Conservation (phyloP, 116 monocot species). For the Papilionanthe hybrid region DNA sequence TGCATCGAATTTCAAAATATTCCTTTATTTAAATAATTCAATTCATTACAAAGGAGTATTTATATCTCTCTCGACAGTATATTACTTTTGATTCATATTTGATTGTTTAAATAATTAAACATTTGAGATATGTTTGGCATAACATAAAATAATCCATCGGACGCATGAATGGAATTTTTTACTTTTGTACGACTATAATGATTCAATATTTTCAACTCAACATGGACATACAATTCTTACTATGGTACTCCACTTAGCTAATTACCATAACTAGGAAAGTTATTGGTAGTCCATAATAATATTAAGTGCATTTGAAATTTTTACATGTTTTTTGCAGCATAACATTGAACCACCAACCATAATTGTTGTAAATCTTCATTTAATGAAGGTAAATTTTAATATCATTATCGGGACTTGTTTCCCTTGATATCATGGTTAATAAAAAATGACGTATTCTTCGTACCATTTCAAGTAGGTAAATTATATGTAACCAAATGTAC, state of each 20-base stretch:
- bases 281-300: constrained; percentile 21
- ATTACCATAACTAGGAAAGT: constrained; percentile 17
- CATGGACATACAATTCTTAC: constrained; percentile 6
- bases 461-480: background rate
- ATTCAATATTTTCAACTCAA: too few species aligned
- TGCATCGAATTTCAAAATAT: too few species aligned
- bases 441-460: background rate
- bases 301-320: constrained; percentile 4
- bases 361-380: constrained; percentile 12
- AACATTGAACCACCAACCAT: background rate
- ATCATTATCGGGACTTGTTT: background rate
- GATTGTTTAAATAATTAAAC: too few species aligned
- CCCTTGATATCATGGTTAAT: background rate
- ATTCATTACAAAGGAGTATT: too few species aligned
- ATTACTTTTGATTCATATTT: too few species aligned
- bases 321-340: constrained; percentile 3
- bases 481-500: constrained; percentile 6
- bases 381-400: constrained; percentile 20
- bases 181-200: too few species aligned
- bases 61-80: too few species aligned
- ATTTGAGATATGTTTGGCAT: too few species aligned
- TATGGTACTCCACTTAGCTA: constrained; percentile 18
- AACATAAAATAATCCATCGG: too few species aligned
- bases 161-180: too few species aligned
- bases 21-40: too few species aligned